Conservation (phyloP, 2,329 filamentous ascomycete species). For the Microcera coccophila region DNA sequence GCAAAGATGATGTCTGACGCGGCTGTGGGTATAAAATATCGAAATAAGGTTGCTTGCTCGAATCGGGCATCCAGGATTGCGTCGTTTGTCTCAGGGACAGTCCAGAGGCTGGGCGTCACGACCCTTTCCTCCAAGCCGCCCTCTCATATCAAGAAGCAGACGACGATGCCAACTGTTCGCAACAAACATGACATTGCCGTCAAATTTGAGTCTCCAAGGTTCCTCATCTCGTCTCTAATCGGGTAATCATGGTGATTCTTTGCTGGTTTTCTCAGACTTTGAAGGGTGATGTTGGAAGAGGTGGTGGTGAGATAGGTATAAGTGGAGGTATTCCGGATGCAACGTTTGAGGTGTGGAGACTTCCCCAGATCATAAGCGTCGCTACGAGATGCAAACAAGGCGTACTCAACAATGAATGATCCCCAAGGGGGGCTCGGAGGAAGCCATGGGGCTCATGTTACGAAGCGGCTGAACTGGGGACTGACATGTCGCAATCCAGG, state of each 20-base stretch:
- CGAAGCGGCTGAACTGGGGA: not conserved
- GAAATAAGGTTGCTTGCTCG: not conserved
- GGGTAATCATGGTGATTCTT: not conserved
- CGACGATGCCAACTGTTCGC: not conserved
- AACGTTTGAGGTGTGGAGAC: not conserved
- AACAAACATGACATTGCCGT: not conserved
- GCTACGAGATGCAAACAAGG: not conserved
- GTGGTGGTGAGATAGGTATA: not conserved
- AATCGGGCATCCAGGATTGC: not conserved
- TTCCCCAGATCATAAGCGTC: not conserved
- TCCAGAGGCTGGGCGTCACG: no score
- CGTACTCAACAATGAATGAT: no score
- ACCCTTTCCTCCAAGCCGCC: no score
- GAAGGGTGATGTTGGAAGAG: not conserved
- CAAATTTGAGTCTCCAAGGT: not conserved
- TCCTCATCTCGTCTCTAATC: no score
- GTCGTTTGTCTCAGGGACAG: no score
- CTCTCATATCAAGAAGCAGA: not conserved
- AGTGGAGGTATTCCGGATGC: not conserved
- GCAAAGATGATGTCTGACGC: constrained; percentile 37
- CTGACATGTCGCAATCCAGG: not conserved
- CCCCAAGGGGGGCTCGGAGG: not conserved
- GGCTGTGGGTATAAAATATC: not conserved
- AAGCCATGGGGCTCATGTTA: not conserved
- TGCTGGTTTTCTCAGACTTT: not conserved